A percentile compares a stretch with the other conserved stretches of the same genome.
phyloP scores from a whole-genome alignment of 176 grass and related monocot species.

The Tuctoria greenei region DNA sequence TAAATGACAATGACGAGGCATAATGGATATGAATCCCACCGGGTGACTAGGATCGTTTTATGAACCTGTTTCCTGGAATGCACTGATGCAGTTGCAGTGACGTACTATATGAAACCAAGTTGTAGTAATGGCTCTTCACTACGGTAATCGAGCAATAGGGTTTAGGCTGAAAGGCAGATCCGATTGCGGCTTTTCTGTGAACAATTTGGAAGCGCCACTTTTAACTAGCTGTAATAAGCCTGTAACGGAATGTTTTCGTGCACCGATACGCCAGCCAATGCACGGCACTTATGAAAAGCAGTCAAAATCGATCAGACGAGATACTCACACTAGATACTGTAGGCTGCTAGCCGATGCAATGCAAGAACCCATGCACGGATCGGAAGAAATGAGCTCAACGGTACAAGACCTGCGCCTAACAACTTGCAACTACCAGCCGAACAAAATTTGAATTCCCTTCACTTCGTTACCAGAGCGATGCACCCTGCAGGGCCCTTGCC shows the following conservation, averaged over 20 bases:
- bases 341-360: too few relatives aligned
- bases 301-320: too few relatives aligned
- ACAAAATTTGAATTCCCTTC: neutral
- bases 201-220: neutral
- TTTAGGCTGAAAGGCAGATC: too few relatives aligned
- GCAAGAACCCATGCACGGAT: too few relatives aligned
- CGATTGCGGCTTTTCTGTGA: too few relatives aligned
- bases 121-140: too few relatives aligned
- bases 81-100: neutral
- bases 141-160: too few relatives aligned
- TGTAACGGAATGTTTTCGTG: neutral
- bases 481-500: neutral
- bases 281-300: too few relatives aligned
- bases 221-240: too few relatives aligned
- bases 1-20: neutral
- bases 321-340: too few relatives aligned
- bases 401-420: conserved; percentile 3
- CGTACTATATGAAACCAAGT: neutral
- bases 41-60: neutral
- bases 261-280: too few relatives aligned
- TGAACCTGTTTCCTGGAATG: neutral
- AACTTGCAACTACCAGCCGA: conserved; percentile 34
- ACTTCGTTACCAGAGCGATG: neutral
- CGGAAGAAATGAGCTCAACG: too few relatives aligned
- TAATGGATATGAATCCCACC: neutral